These are phyloP conservation scores for Rhodotorula sp. DNA, from an alignment of 1,284 basidiomycete genomes.

Conservation along the genomic window DNA sequence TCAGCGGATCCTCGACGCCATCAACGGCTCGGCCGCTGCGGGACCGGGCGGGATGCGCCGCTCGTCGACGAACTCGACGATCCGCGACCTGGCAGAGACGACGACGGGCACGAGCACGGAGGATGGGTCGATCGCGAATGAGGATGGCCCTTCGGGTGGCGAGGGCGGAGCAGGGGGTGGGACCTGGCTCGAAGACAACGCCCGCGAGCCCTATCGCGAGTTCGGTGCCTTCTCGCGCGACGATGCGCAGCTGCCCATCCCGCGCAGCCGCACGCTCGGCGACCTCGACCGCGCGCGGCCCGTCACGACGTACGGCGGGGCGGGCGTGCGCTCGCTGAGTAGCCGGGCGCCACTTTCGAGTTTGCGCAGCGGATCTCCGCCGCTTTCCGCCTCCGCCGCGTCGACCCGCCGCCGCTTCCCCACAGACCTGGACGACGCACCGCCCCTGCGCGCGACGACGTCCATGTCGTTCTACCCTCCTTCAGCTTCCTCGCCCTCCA, in stretches of 20 bases:
- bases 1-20: constrained; percentile 33
- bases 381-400: too few species aligned
- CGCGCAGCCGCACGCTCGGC: constrained; percentile 22
- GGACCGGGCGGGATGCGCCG: not conserved
- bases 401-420: too few species aligned
- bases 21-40: constrained; percentile 4
- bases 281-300: not conserved
- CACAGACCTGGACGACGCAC: too few species aligned
- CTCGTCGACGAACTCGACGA: constrained; percentile 17
- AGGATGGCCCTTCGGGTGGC: not conserved
- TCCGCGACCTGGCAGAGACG: constrained; percentile 4
- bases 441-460: too few species aligned
- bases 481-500: too few species aligned
- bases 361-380: too few species aligned
- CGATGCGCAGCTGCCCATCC: not conserved
- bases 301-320: not conserved
- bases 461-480: too few species aligned
- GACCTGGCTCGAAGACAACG: not conserved
- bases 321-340: too few species aligned
- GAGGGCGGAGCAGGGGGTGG: not conserved
- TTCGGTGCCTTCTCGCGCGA: not conserved
- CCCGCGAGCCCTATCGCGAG: not conserved
- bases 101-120: not conserved
- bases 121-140: not conserved
- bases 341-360: too few species aligned